Evolutionary conservation across 495 filamentous ascomycete genomes (phyloP).

Genomic region (Tuber aestivum): DNA sequence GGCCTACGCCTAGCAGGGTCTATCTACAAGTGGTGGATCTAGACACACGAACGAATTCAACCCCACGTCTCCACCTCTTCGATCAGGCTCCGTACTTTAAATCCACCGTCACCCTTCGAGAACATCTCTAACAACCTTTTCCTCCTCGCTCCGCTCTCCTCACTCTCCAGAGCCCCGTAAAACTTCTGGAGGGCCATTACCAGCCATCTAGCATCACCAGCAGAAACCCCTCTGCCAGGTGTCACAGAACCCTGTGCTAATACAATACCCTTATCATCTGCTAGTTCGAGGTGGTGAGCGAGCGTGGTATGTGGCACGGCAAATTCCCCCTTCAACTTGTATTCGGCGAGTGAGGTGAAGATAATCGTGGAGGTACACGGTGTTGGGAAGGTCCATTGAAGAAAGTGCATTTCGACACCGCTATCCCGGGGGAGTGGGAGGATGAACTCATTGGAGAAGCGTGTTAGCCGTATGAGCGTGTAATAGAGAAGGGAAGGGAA

Average conservation of each 20-base stretch:
- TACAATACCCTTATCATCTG: conserved; percentile 65
- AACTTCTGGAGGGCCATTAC: conserved; percentile 94
- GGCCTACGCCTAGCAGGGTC: background rate
- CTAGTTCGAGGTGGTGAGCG: conserved; percentile 80
- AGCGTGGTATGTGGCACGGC: conserved; percentile 87
- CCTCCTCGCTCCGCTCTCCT: conserved; percentile 50
- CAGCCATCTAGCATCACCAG: conserved; percentile 77
- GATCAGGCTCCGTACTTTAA: conserved; percentile 75
- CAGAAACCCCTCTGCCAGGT: conserved; percentile 67
- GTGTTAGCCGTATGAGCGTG: background rate
- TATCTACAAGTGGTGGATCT: background rate
- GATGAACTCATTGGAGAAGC: conserved; percentile 55
- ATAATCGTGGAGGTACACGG: conserved; percentile 70
- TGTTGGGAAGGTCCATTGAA: conserved; percentile 66
- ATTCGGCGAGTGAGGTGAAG: conserved; percentile 88
- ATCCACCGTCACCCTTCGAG: conserved; percentile 64
- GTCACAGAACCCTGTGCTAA: conserved; percentile 76
- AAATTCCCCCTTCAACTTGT: conserved; percentile 81
- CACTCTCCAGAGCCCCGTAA: conserved; percentile 59
- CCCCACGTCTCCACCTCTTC: conserved; percentile 70
- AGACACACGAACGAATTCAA: background rate
- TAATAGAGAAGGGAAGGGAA: background rate
- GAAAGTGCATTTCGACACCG: conserved; percentile 76
- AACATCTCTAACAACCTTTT: conserved; percentile 68
- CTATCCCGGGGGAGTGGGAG: conserved; percentile 72